These are phyloP conservation scores for Globisporangium cystogenes DNA, from an alignment of 352 stramenopile species.

Conservation along the genomic window DNA sequence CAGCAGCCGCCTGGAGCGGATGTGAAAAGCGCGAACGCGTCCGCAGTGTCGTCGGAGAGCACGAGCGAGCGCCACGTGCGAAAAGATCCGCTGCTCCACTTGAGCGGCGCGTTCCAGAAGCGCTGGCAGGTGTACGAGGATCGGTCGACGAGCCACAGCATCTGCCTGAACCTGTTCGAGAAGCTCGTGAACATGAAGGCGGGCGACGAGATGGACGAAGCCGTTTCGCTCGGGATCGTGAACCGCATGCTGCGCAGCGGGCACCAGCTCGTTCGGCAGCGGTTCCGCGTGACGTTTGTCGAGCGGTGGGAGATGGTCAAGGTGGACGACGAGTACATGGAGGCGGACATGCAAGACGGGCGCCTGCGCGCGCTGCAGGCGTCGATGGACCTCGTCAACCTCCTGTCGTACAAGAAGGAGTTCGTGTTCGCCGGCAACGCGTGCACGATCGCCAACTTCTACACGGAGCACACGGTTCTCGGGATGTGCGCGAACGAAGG, in stretches of 20 bases:
- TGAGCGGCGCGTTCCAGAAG: slow-evolving; percentile 39
- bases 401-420: slow-evolving; percentile 83
- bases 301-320: slow-evolving; percentile 66
- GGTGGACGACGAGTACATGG: slow-evolving; percentile 39
- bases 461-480: slow-evolving; percentile 70
- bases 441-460: slow-evolving; percentile 61
- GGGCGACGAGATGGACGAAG: slow-evolving; percentile 47
- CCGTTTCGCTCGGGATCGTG: slow-evolving; percentile 43
- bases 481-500: slow-evolving; percentile 63
- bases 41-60: background rate
- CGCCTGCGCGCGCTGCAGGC: slow-evolving; percentile 47
- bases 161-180: slow-evolving; percentile 41
- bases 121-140: slow-evolving; percentile 47
- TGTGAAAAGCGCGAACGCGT: background rate
- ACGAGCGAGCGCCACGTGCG: slow-evolving; percentile 1
- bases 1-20: background rate
- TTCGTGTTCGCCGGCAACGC: slow-evolving; percentile 80
- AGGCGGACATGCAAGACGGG: slow-evolving; percentile 38
- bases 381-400: slow-evolving; percentile 79
- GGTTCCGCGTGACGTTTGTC: slow-evolving; percentile 74
- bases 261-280: slow-evolving; percentile 58
- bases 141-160: slow-evolving; percentile 45
- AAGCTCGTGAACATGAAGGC: slow-evolving; percentile 32
- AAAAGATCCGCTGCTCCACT: slow-evolving; percentile 39
- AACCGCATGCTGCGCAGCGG: slow-evolving; percentile 48